Evolutionary conservation across 805 yeast genomes (phyloP), one percentile per base, ranked within the genome.

Genomic region (Kockiozyma suomiensis): DNA sequence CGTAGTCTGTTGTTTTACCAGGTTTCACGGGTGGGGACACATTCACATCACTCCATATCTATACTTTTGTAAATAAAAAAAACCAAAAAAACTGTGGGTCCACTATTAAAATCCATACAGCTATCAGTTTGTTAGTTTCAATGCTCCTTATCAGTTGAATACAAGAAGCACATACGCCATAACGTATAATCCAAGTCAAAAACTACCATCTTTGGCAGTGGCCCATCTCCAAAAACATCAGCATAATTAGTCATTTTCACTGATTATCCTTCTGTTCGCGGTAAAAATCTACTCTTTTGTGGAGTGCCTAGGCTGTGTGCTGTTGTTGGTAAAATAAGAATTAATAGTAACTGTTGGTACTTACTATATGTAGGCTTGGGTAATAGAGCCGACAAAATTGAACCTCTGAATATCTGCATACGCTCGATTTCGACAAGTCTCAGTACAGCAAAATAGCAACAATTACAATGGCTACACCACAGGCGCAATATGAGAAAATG

Each of bases 1-100:
- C 76, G 3, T 72, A 68, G 15, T 72, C 68, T 12, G 74, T 74
- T 15, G 73, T 68, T 19, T 62, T 57, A n/a, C 76, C 64, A 1
- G 72, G 68, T 55, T 75, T 76, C 23, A 85, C 59, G 0, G 92
- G 92, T 6, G 82, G 74, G 1, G 77, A 71, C 21, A 88, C 78
- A 68, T 87, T 92, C 0, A 90, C 86, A 67, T 87, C 92, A 72
- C 92, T 87, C 92, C 92, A 87, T 62, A 86, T 84, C 53, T 46
- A 33, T 25, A 5, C 2, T 4, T 8, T 38, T 12, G 25, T 12
- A 35, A 37, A 21, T 47, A 8, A 19, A 5, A 23, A 7, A 30
- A 30, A 30, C 10, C 6, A 30, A 6, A 30, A 10, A 10, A 17
- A 15, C 19, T 38, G 21, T 38, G 10, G 21, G 17, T 38, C 19